These are phyloP conservation scores for Paraconiothyrium sp. DNA, from an alignment of 2,329 filamentous ascomycete genomes.

Conservation along the genomic window DNA sequence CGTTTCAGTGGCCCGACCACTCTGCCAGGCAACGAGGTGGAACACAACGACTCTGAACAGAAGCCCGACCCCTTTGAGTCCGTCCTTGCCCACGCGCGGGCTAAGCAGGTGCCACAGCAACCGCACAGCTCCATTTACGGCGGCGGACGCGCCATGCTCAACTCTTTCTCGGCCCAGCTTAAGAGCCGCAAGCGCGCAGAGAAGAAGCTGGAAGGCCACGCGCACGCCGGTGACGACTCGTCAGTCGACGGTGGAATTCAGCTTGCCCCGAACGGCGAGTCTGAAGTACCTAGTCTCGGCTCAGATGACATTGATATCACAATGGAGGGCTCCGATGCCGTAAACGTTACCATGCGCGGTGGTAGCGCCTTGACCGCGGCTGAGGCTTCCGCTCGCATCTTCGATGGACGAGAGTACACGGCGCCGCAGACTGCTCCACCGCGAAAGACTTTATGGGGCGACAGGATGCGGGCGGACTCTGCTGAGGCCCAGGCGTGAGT, in stretches of 20 bases:
- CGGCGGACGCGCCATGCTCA: conserved; percentile 21
- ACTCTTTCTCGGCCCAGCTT: conserved; percentile 9
- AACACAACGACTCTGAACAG: conserved; percentile 18
- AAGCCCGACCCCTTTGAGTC: neutral
- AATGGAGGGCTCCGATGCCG: neutral
- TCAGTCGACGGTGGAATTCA: conserved; percentile 1
- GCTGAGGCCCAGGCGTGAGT: conserved; percentile 20
- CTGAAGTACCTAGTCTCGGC: neutral
- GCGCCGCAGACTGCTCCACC: neutral
- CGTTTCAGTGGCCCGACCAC: conserved; percentile 30
- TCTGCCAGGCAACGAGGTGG: conserved; percentile 26
- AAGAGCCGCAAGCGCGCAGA: neutral
- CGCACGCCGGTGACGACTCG: neutral
- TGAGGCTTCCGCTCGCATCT: conserved; percentile 7
- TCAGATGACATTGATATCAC: neutral
- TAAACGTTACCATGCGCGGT: neutral
- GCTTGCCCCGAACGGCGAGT: neutral
- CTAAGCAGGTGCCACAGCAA: conserved; percentile 1
- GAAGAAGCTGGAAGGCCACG: neutral
- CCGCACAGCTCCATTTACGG: conserved; percentile 27
- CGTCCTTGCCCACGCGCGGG: neutral
- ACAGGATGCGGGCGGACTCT: conserved; percentile 22
- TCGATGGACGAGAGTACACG: conserved; percentile 4
- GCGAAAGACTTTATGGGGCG: neutral
- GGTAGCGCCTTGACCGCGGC: neutral